Conservation (phyloP, 495 filamentous ascomycete genomes). For the Talaromyces stipitatus region DNA sequence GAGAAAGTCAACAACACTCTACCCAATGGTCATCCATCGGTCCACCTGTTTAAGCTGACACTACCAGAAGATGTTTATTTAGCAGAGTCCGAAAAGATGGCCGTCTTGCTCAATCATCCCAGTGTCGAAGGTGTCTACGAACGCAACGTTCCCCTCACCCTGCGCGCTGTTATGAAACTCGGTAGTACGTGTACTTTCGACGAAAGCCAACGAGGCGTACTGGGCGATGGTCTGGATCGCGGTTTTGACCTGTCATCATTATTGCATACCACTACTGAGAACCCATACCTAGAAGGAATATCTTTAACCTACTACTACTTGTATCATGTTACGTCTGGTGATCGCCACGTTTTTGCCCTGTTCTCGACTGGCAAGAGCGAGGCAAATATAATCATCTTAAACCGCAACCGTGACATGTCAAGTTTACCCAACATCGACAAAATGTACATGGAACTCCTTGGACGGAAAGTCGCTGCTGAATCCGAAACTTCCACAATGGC, state of each 20-base stretch:
- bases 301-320: conserved; percentile 77
- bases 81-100: conserved; percentile 72
- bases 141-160: conserved; percentile 75
- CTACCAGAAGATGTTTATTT: conserved; percentile 86
- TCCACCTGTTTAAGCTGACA: conserved; percentile 87
- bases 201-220: conserved; percentile 77
- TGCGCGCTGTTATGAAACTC: conserved; percentile 78
- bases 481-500: conserved; percentile 66
- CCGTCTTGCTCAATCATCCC: conserved; percentile 76
- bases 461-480: conserved; percentile 52
- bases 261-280: conserved; percentile 53
- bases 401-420: conserved; percentile 67
- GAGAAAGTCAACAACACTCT: conserved; percentile 89
- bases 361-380: conserved; percentile 78
- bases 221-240: conserved; percentile 86
- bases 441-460: conserved; percentile 73
- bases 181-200: conserved; percentile 96
- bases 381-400: conserved; percentile 79
- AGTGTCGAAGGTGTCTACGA: conserved; percentile 97
- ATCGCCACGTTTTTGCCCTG: conserved; percentile 85
- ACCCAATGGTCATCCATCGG: conserved; percentile 90
- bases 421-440: conserved; percentile 85
- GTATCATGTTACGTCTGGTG: conserved; percentile 84
- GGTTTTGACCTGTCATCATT: conserved; percentile 85
- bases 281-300: conserved; percentile 62